Base-by-base conservation (phyloP, 331 rosid genomes). In the Cucumis variabilis region DNA sequence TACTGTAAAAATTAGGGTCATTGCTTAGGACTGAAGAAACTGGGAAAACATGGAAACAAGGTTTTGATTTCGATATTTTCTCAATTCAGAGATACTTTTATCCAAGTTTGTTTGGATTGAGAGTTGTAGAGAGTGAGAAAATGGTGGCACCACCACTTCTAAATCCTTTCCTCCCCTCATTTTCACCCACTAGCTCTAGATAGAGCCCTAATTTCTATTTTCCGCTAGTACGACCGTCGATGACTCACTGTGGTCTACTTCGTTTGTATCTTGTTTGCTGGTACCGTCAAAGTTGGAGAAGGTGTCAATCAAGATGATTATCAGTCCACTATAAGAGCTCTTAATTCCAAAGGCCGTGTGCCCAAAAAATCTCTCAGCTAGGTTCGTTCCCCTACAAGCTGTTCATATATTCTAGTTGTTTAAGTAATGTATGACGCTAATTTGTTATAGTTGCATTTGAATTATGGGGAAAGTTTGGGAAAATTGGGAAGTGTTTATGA, bases 341-440 rank as follows among this genome's bases (percentile, higher is more conserved):
- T 97, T 88, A 94, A 95, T 89, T 95, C 98, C 88, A 94, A 86
- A 89, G 98, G 96, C 58, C 96, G 99, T 60, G 85, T 90, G 83
- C 99, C 98, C 19, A 91, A 95, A 88, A 97, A 97, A 91, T 95
- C 98, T 46, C 96, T 97, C 16, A 98, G 98, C 89, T 97, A 97
- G 99, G 99, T 96, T 80, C 72, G 24, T 53, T 91, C 67, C 83
- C 2, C 4, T 13, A 46, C 41, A 21, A 13, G 62, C 20, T 79
- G 46, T 73, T 63, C n/a, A 75, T 44, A 10, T 75, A 91, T 95
- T n/a, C n/a, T 77, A 17, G 23, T 48, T 25, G 25, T 44, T 17
- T 16, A 28, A 58, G 46, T 25, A 23, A 41, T 82, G 12, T 62
- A 67, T 13, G 24, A 28, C 69, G 66, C 65, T 90, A 30, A 53